Evolutionary conservation across 2,329 filamentous ascomycete species (phyloP).

Genomic region (Aspergillus sp.): DNA sequence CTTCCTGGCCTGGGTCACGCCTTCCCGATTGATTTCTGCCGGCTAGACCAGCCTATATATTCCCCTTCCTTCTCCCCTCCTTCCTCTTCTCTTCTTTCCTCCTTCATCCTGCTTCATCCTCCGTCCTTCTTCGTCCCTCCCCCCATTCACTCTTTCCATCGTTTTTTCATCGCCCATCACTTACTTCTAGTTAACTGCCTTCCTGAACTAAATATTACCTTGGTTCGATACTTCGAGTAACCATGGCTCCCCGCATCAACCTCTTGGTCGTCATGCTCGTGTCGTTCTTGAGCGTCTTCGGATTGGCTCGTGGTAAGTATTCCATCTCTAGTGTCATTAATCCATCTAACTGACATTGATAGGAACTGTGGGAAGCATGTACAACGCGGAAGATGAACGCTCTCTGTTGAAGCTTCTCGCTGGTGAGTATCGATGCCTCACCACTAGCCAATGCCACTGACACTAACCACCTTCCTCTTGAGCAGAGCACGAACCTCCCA

Average conservation of each 20-base stretch:
- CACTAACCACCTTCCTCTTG: neutral
- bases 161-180: neutral
- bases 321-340: neutral
- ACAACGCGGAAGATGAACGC: neutral
- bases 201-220: neutral
- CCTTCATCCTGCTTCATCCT: neutral
- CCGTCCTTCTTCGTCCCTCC: neutral
- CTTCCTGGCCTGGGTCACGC: neutral
- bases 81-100: neutral
- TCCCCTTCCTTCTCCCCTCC: neutral
- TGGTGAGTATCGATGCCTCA: neutral
- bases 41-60: neutral
- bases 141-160: neutral
- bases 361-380: neutral
- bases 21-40: neutral
- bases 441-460: neutral
- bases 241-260: neutral
- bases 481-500: neutral
- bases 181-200: neutral
- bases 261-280: neutral
- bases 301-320: neutral
- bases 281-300: neutral
- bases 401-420: neutral
- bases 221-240: neutral
- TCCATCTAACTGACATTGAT: neutral